Evolutionary conservation across 169 alveolate genomes (phyloP).

Genomic region (Babesia sp.): DNA sequence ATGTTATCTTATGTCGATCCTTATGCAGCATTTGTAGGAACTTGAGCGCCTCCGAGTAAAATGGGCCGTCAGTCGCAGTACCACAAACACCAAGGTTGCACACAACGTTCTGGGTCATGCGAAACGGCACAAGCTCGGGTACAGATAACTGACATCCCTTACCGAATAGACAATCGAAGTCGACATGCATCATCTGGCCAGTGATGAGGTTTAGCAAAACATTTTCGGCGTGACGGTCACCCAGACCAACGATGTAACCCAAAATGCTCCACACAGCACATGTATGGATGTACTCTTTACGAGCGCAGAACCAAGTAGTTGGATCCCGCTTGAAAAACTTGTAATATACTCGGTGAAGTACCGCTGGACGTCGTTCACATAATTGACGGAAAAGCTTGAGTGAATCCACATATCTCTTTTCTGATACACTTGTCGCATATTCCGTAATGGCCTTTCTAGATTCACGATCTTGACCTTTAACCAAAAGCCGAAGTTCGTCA

Average conservation of each 20-base stretch:
- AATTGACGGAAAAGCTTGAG: slow-evolving; percentile 60
- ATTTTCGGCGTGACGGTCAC: slow-evolving; percentile 97
- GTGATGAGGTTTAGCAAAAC: slow-evolving; percentile 89
- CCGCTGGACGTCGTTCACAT: slow-evolving; percentile 64
- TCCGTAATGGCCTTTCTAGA: slow-evolving; percentile 4
- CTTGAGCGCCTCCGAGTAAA: slow-evolving; percentile 61
- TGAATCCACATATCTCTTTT: slow-evolving; percentile 24
- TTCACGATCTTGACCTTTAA: slow-evolving; percentile 77
- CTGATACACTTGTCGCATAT: slow-evolving; percentile 33
- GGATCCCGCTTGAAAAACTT: slow-evolving; percentile 47
- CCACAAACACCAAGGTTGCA: slow-evolving; percentile 89
- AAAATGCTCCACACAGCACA: slow-evolving; percentile 94
- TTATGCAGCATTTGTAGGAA: slow-evolving; percentile 49
- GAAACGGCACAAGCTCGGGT: slow-evolving; percentile 97
- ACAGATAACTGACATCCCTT: slow-evolving; percentile 92
- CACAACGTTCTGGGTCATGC: slow-evolving; percentile 94
- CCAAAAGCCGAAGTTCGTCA: slow-evolving; percentile 75
- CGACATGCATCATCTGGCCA: slow-evolving; percentile 94
- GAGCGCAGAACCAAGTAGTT: slow-evolving; percentile 34
- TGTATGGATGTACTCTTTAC: slow-evolving; percentile 44
- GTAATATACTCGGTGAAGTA: slow-evolving; percentile 60
- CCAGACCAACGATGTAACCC: slow-evolving; percentile 96
- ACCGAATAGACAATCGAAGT: slow-evolving; percentile 97
- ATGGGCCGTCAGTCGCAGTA: slow-evolving; percentile 50
- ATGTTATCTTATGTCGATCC: slow-evolving; percentile 47